Evolutionary conservation across 768 basidiomycete genomes (phyloP), one percentile per base, ranked within the genome.

Genomic region (Cubamyces lactineus): DNA sequence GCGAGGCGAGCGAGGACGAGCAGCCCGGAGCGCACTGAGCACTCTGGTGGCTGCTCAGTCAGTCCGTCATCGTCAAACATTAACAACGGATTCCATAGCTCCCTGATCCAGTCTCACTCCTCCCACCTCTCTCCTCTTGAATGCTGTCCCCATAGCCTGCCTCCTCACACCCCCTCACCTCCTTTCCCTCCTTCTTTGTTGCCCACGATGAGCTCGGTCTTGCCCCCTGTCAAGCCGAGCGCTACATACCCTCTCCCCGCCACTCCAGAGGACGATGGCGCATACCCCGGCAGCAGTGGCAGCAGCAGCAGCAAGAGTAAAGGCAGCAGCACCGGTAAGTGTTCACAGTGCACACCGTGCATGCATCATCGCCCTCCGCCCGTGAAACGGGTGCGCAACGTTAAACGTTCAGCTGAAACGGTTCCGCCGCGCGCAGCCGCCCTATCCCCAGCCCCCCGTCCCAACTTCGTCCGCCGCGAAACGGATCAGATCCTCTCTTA

Each of bases 401-500:
- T 49, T 23, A 26, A 28, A 26, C 4, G 43, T 42, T 41, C 28
- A 48, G 3, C 9, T 24, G 53, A 57, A 34, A 61, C 47, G n/a
- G 16, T 43, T 16, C 54, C 30, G n/a, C 9, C 24, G 15, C 42
- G 8, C 23, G 41, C 34, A 53, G 57, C 54, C 49, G 52, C 57
- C 17, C 57, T 63, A 7, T 58, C 57, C 34, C 56, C 64, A 28
- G 49, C 48, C 2, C 56, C 57, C 11, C 70, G 74, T 45, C 71
- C 72, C 41, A 68, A 48, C 43, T 34, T 68, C 23, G 62, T 66
- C 9, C 73, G 75, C 42, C 70, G 69, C 53, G 81, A 83, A 47
- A 75, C 79, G 30, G 80, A 82, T 50, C 71, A 74, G 49, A 80
- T 82, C 63, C 70, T 83, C 53, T 80, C 80, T 19, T 82, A 84